Evolutionary conservation across 2,329 filamentous ascomycete genomes (phyloP), one percentile per base, ranked within the genome.

Genomic region (Cadophora luteo-olivacea): DNA sequence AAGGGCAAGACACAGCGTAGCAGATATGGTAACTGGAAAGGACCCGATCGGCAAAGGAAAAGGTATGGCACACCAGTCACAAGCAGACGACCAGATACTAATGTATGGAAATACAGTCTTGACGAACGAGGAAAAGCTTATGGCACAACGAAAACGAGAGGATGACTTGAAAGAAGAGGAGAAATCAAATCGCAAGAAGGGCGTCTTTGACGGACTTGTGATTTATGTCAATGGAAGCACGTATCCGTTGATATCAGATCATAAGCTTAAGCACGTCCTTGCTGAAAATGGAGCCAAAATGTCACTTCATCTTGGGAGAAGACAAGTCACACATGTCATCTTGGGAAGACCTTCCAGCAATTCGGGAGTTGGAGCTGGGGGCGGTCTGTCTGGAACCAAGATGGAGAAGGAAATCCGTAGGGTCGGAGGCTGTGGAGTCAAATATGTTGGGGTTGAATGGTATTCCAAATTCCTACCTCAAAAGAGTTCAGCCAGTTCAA

Each of bases 201-300:
- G 72, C 58, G 86, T 97, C 64, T 94, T 97, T 77, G 81, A 86
- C 55, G 87, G 89, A 19, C 84, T 94, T 25, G 89, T 87, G 63
- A 86, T 97, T 74, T 96, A 95, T 81, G 86, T 97, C 79, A 97
- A 97, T 79, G 94, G 94, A 69, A 94, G 92, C 73, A 97, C 93
- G 1, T 86, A 89, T 69, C 94, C 94, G 0, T 80, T 88, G 29
- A 86, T 97, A 70, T 97, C 92, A 16, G 94, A 97, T 79, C 92
- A 97, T 81, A 91, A 88, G 77, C 86, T 97, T 67, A 97, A 96
- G 82, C 89, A 90, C 66, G 79, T 97, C 19, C 85, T 97, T 48
- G 87, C 86, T 5, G 84, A 89, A 67, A 88, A 97, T 76, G 95
- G 94, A 24, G 95, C 89, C 0, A 83, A 81, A 52, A 84, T 93